phyloP scores from a whole-genome alignment of 2,329 filamentous ascomycete species.

The Rachicladosporium sp. region DNA sequence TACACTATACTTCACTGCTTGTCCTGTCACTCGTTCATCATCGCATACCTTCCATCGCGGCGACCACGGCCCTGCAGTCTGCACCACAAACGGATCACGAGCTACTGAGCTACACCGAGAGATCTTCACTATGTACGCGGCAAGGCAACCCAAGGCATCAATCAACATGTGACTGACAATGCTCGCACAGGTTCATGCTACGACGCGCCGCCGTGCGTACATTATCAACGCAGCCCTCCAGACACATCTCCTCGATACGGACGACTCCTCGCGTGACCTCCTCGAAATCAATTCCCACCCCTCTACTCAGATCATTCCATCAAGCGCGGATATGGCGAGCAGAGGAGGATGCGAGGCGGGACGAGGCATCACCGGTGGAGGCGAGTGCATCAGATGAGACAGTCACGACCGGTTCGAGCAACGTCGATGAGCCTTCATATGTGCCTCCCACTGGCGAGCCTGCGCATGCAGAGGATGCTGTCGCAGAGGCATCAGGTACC shows the following conservation, averaged over 20 bases:
- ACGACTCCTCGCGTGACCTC: constrained; percentile 14
- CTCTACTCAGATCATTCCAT: constrained; percentile 25
- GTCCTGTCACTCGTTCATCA: too few species aligned
- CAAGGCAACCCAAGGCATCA: neutral
- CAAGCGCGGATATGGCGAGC: constrained; percentile 25
- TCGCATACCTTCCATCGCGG: too few species aligned
- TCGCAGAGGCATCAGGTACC: constrained; percentile 11
- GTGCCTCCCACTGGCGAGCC: constrained; percentile 3
- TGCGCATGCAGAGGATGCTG: constrained; percentile 8
- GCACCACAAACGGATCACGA: too few species aligned
- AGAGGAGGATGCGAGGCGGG: constrained; percentile 12
- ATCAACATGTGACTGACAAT: neutral
- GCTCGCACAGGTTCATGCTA: constrained; percentile 39
- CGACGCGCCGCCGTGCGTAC: constrained; percentile 46
- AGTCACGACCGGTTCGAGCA: too few species aligned
- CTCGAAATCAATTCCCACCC: constrained; percentile 27
- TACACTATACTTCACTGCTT: too few species aligned
- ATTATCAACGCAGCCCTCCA: constrained; percentile 32
- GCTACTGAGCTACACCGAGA: too few species aligned
- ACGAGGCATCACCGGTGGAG: constrained; percentile 21
- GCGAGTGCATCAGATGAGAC: too few species aligned
- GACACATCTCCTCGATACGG: constrained; percentile 3
- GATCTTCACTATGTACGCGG: too few species aligned
- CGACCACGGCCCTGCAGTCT: too few species aligned
- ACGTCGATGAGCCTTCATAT: neutral